Evolutionary conservation across 495 filamentous ascomycete species (phyloP).

Genomic region (Talaromyces proteolyticus): DNA sequence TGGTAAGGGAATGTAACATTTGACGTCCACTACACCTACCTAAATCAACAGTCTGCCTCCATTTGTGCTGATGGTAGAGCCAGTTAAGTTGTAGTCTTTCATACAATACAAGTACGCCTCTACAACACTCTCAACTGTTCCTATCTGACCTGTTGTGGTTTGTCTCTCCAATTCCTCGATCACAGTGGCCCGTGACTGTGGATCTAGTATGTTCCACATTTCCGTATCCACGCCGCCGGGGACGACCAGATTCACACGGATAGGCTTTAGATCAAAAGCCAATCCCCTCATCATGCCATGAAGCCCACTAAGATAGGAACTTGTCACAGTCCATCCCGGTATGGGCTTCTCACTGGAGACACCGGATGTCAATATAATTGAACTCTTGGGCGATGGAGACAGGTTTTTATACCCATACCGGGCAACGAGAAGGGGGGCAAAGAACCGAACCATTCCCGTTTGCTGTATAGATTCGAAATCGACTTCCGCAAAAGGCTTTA

Average conservation of each 20-base stretch:
- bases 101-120: slow-evolving; percentile 62
- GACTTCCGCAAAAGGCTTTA: slow-evolving; percentile 20
- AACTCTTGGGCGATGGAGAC: slow-evolving; percentile 20
- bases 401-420: slow-evolving; percentile 37
- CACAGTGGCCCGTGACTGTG: background rate
- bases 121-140: slow-evolving; percentile 49
- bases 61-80: background rate
- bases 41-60: too few species aligned
- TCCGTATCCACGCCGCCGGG: slow-evolving; percentile 24
- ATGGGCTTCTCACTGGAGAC: slow-evolving; percentile 37
- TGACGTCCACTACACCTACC: too few species aligned
- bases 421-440: slow-evolving; percentile 27
- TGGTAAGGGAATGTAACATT: too few species aligned
- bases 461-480: slow-evolving; percentile 20
- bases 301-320: slow-evolving; percentile 38
- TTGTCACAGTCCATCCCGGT: slow-evolving; percentile 41
- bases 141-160: slow-evolving; percentile 21
- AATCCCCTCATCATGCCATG: slow-evolving; percentile 36
- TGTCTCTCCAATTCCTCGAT: background rate
- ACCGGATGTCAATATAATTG: slow-evolving; percentile 45
- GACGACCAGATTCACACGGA: slow-evolving; percentile 48
- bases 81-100: slow-evolving; percentile 37
- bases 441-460: slow-evolving; percentile 8
- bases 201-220: slow-evolving; percentile 1
- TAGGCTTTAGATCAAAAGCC: slow-evolving; percentile 48